Percentiles rank a stretch among this genome's conserved stretches.
These are phyloP conservation scores for Backusella mclennaniae DNA, from an alignment of 192 early-diverging fungal species.

Conservation along the genomic window DNA sequence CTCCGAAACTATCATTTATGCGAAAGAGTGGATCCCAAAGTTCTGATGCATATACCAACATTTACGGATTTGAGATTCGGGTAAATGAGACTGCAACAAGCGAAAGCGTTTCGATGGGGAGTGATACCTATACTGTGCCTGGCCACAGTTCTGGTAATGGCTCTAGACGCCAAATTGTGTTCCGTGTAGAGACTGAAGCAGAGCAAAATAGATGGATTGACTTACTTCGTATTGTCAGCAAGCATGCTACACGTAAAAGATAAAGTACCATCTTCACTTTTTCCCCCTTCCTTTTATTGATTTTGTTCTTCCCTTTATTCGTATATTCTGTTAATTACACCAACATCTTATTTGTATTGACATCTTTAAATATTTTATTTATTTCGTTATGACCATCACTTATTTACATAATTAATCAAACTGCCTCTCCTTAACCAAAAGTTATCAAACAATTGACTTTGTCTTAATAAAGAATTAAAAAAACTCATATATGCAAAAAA, in stretches of 20 bases:
- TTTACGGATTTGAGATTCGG: conserved; percentile 3
- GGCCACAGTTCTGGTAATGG: neutral
- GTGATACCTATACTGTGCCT: neutral
- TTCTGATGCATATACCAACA: neutral
- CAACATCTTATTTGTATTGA: neutral
- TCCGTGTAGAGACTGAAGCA: neutral
- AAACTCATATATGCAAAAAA: neutral
- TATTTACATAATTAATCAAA: neutral
- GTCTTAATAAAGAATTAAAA: neutral
- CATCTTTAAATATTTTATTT: neutral
- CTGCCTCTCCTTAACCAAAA: neutral
- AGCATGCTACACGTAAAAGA: neutral
- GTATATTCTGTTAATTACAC: neutral
- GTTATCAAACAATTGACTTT: neutral
- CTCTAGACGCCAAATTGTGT: neutral
- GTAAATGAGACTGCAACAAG: neutral
- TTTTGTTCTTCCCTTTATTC: neutral
- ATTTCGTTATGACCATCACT: neutral
- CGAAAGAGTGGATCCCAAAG: neutral
- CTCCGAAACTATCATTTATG: neutral
- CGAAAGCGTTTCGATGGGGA: neutral
- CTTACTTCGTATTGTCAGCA: neutral
- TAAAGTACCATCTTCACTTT: neutral
- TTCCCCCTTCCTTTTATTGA: neutral
- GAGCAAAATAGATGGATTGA: conserved; percentile 8